Base-by-base conservation (phyloP, 768 basidiomycete species). In the Daedaleopsis sinensis region DNA sequence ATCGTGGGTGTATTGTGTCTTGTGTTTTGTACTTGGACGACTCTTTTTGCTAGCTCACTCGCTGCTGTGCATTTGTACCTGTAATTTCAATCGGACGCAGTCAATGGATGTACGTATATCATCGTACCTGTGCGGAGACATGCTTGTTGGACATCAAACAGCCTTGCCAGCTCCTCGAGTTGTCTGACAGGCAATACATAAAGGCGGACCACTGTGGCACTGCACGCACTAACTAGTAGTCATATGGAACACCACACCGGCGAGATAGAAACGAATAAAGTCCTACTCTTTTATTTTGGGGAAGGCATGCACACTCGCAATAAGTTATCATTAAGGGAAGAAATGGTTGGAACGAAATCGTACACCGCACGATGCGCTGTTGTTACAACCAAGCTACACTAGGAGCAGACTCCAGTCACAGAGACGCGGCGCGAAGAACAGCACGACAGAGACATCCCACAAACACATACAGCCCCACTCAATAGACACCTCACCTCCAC, bases 261-360 rank as follows among this genome's bases (percentile, higher is more conserved):
- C 19, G 43, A 44, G 3, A 44, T 44, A 9, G 27, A 32, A 7
- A 32, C 27, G 27, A 32, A 32, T 7, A 7, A 32, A 32, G 27
- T 32, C 27, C 27, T 7, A 7, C 27, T 32, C 3, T 32, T 32
- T 32, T 32, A 32, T 3, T 32, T 32, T 32, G 27, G 27, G 13
- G 12, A 19, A 10, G 19, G 15, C 35, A 13, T 16, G n/a, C 19
- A 15, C 39, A 18, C 54, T 55, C 43, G 42, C 44, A 55, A 55
- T 55, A 55, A 55, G 23, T 55, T 55, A 55, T 27, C 54, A 55
- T 44, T 55, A 55, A 55, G 24, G 32, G 35, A 35, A 39, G 27
- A 46, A 44, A 46, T 55, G 44, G 54, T 55, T 55, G 54, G 19
- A 55, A 55, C 54, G 42, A 46, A 53, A 53, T 19, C 52, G 39